These are phyloP conservation scores for Penicillium digitatum DNA, from an alignment of 2,329 filamentous ascomycete genomes.

Conservation along the genomic window DNA sequence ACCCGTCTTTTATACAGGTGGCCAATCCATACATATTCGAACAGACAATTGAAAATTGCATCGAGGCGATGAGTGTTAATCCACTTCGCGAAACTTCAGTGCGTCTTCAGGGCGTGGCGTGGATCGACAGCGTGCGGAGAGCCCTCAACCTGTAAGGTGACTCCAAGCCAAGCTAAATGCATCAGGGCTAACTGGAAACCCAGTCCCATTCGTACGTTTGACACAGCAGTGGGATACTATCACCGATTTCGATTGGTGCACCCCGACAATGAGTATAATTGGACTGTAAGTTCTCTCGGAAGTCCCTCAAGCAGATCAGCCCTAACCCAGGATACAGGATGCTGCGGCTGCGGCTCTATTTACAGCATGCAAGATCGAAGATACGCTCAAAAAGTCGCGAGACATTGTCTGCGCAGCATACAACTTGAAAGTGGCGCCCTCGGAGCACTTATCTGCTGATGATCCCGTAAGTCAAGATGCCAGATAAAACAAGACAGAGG, in stretches of 20 bases:
- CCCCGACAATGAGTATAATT: constrained; percentile 80
- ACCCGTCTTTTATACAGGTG: constrained; percentile 61
- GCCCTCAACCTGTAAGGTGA: constrained; percentile 68
- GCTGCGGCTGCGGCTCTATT: constrained; percentile 84
- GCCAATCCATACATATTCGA: constrained; percentile 77
- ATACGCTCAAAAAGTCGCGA: constrained; percentile 92
- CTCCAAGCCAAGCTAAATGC: constrained; percentile 1
- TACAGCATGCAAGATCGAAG: constrained; percentile 94
- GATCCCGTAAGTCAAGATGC: constrained; percentile 60
- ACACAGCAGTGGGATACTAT: constrained; percentile 87
- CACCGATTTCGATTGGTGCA: constrained; percentile 89
- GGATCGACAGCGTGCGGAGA: constrained; percentile 81
- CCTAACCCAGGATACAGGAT: constrained; percentile 52
- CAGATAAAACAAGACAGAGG: not conserved
- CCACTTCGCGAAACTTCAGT: constrained; percentile 74
- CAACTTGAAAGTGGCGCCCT: constrained; percentile 69
- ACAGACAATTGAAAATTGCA: constrained; percentile 69
- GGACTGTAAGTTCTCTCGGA: constrained; percentile 43
- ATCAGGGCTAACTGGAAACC: constrained; percentile 5
- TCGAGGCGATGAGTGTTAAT: constrained; percentile 66
- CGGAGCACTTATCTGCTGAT: constrained; percentile 70
- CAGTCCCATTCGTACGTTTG: constrained; percentile 84
- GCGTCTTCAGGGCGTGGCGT: constrained; percentile 78
- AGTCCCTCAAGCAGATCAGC: not conserved
- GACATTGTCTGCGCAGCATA: constrained; percentile 89